A percentile compares a stretch with the other conserved stretches of the same genome.
phyloP scores from a whole-genome alignment of 257 asterid species.

The Solanum pinnatisectum region DNA sequence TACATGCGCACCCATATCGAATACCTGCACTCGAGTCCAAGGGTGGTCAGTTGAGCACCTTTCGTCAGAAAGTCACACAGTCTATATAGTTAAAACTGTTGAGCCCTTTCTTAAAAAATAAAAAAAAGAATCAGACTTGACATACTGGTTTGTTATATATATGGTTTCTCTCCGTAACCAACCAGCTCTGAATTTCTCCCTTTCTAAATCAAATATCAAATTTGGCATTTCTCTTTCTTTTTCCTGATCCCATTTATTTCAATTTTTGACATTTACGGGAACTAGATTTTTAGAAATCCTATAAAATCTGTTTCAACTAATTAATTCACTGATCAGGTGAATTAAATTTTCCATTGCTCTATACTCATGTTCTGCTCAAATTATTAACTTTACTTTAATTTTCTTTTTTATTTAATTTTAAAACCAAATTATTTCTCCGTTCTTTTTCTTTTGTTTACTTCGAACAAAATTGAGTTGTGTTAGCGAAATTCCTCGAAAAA shows the following conservation, averaged over 20 bases:
- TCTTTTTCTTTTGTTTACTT: not conserved
- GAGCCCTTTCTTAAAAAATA: not conserved
- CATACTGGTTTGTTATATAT: not conserved
- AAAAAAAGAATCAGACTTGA: not conserved
- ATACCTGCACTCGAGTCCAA: not conserved
- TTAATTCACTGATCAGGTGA: not conserved
- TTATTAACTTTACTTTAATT: not conserved
- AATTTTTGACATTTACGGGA: not conserved
- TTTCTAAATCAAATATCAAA: not conserved
- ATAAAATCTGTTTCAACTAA: not conserved
- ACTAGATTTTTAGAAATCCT: not conserved
- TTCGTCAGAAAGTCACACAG: not conserved
- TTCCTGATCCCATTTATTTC: not conserved
- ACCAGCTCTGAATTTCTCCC: not conserved
- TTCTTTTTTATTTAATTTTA: not conserved
- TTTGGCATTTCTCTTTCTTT: not conserved
- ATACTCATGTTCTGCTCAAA: not conserved
- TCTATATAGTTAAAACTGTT: not conserved
- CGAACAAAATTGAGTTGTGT: not conserved
- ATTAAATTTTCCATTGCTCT: not conserved
- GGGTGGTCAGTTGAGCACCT: not conserved
- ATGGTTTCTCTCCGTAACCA: not conserved
- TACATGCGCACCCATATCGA: not conserved
- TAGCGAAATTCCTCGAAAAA: not conserved
- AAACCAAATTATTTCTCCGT: not conserved